Evolutionary conservation across 1,284 basidiomycete species (phyloP), one percentile per base, ranked within the genome.

Genomic region (Polyporus tsugae): DNA sequence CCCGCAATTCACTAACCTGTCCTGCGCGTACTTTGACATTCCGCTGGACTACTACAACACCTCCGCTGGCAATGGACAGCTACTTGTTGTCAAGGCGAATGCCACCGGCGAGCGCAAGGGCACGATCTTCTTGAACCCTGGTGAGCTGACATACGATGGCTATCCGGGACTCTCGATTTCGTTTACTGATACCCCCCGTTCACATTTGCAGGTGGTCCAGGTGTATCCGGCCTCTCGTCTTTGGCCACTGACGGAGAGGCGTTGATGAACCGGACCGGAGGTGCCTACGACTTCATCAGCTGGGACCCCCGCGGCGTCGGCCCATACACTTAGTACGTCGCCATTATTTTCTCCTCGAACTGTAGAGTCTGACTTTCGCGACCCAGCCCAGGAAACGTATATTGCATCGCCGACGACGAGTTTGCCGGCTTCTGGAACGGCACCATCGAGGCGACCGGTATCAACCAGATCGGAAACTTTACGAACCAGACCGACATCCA

Each of bases 301-400:
- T 70, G 69, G 64, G 71, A 65, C 22, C 63, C 68, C 44, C 71
- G 66, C 36, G 70, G 71, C 19, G 63, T 72, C 22, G 71, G 71
- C 13, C 64, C 66, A 0, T 68, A 68, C 60, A 72, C 70, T 19
- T 68, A 63, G 70, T 66, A n/a, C 46, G 67, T 60, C 42, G 6
- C 19, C 29, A 17, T 1, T 52, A 10, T 41, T 44, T 13, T n/a
- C 7, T 2, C 53, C 52, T 15, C 39, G 10, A 3, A 29, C 33
- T 29, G 29, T 29, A 22, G 41, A 33, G 11, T 1, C 33, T 57
- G n/a, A 59, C 19, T 10, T 10, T 25, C 1, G 10, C 2, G 19
- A 4, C 1, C 2, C 61, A 72, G 69, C 38, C 71, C 71, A 9
- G 69, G 69, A 29, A 49, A 66, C 25, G 69, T 72, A n/a, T 68